Percentiles rank a stretch among this genome's conserved stretches.
Evolutionary conservation across 192 early-diverging fungal species (phyloP).

Genomic region (Backusella mclennaniae): DNA sequence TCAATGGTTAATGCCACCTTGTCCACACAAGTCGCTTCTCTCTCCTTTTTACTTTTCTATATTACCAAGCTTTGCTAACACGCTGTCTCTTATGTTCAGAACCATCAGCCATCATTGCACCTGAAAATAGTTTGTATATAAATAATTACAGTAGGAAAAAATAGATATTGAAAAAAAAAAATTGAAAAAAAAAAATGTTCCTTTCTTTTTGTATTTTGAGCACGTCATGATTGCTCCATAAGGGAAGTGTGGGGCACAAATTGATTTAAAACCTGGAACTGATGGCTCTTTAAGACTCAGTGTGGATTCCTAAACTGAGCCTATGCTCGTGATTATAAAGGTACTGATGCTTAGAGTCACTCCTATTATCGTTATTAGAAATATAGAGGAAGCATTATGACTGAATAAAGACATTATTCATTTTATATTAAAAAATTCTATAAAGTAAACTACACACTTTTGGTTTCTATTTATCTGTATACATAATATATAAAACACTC

Average conservation of each 20-base stretch:
- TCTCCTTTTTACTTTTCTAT: neutral
- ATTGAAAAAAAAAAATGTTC: neutral
- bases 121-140: neutral
- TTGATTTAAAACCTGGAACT: slow-evolving; percentile 2
- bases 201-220: slow-evolving; percentile 4
- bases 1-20: neutral
- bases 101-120: slow-evolving; percentile 1
- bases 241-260: neutral
- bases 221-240: neutral
- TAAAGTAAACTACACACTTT: no score
- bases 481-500: neutral
- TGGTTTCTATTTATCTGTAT: neutral
- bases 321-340: neutral
- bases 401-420: no score
- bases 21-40: neutral
- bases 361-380: neutral
- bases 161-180: neutral
- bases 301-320: neutral
- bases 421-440: no score
- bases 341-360: neutral
- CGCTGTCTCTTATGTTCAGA: slow-evolving; percentile 15
- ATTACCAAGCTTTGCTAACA: slow-evolving; percentile 25
- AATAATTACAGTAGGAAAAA: neutral
- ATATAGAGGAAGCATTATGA: neutral
- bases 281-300: neutral